Evolutionary conservation across 2,329 filamentous ascomycete genomes (phyloP).

Genomic region (Fusarium beomiforme): DNA sequence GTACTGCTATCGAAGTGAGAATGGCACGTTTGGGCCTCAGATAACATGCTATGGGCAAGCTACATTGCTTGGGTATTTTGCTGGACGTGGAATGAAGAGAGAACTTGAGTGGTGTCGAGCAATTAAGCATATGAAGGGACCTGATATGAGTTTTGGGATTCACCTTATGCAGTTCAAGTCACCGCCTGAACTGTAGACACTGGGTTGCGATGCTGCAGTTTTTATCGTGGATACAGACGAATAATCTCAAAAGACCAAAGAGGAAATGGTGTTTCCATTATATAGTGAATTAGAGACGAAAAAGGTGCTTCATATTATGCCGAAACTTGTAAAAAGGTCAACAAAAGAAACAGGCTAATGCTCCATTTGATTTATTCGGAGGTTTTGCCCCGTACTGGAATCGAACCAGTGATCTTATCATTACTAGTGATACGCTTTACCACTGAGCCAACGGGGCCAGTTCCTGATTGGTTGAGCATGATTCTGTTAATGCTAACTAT

Average conservation of each 20-base stretch:
- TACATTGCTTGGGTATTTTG: background rate
- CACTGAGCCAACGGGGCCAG: background rate
- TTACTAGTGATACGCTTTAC: conserved; percentile 1
- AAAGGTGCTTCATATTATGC: too few species aligned
- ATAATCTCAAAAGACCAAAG: too few species aligned
- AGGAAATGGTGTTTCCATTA: too few species aligned
- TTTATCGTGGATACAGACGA: background rate
- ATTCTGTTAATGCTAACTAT: accelerated
- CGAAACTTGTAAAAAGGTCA: accelerated
- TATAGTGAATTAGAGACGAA: background rate
- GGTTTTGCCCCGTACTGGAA: conserved; percentile 1
- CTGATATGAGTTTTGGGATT: background rate
- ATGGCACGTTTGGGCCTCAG: conserved; percentile 11
- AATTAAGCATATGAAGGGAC: background rate
- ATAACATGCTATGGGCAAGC: conserved; percentile 10
- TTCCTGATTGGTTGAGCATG: accelerated
- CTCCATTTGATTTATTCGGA: too few species aligned
- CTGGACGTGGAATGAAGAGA: background rate
- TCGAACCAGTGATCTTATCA: background rate
- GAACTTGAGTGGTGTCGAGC: conserved; percentile 1
- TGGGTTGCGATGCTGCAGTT: accelerated
- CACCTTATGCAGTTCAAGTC: conserved; percentile 2
- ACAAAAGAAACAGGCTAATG: background rate
- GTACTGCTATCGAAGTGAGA: conserved; percentile 6
- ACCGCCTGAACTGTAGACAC: accelerated